A percentile compares a stretch with the other conserved stretches of the same genome.
Evolutionary conservation across 352 stramenopile species (phyloP).

Genomic region (Phytophthora megakarya): DNA sequence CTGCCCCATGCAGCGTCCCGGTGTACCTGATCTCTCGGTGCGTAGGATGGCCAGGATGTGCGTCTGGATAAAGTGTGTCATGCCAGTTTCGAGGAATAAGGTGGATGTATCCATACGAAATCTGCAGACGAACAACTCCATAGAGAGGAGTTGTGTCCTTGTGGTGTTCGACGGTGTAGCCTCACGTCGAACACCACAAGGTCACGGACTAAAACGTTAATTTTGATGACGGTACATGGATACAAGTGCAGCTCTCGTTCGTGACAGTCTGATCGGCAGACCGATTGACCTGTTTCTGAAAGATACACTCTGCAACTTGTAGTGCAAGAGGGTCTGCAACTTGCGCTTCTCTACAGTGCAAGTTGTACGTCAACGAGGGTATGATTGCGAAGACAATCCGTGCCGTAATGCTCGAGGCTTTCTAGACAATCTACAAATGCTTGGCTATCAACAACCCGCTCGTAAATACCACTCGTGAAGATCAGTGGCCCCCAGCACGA

Average conservation of each 20-base stretch:
- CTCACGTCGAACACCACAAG: slow-evolving; percentile 10
- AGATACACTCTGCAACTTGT: not conserved
- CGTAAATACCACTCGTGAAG: too few species aligned
- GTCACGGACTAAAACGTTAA: not conserved
- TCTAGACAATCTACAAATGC: too few species aligned
- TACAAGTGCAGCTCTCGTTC: not conserved
- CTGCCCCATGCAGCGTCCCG: too few species aligned
- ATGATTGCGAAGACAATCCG: not conserved
- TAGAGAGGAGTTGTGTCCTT: too few species aligned
- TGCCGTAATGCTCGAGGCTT: not conserved
- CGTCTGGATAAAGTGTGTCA: slow-evolving; percentile 17
- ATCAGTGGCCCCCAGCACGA: too few species aligned
- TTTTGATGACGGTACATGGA: not conserved
- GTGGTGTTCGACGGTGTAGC: too few species aligned
- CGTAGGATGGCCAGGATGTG: slow-evolving; percentile 32
- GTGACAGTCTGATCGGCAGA: not conserved
- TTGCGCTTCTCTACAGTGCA: too few species aligned
- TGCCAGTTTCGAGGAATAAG: slow-evolving; percentile 31
- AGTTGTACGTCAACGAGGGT: too few species aligned
- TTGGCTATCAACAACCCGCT: too few species aligned
- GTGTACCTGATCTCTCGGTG: slow-evolving; percentile 28
- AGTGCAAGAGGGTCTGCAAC: not conserved
- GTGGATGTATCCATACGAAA: not conserved
- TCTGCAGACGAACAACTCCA: slow-evolving; percentile 2
- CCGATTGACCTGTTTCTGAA: not conserved